Base-by-base conservation (phyloP, 2,329 filamentous ascomycete species). In the Alternaria triticimaculans region DNA sequence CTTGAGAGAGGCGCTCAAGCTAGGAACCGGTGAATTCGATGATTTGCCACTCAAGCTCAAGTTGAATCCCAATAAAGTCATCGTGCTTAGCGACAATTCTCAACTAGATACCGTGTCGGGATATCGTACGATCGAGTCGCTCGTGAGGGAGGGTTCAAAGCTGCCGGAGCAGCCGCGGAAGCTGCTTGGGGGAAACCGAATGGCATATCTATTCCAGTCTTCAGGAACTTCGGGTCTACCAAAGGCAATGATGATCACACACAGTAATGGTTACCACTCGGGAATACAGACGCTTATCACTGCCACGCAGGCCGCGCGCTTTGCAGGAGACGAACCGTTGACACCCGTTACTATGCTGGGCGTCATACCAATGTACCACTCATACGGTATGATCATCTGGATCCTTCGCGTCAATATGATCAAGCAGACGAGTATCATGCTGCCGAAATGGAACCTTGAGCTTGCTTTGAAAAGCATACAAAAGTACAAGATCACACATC, bases 191-290 rank as follows among this genome's bases (percentile, higher is more conserved):
- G 75, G 75, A 0, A 62, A 73, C 20, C 67, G 66, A 43, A 58
- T 77, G 61, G 73, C 72, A 5, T 77, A 75, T 56, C 64, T 77
- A 6, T 77, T 76, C 62, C 75, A 76, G 25, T 74, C 68, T 0
- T 72, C 68, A 5, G 76, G 76, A 0, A 78, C 76, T 0, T 76
- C 72, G 2, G 75, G 76, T 0, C 67, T 78, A 0, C 76, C 76
- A 3, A 78, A 78, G 48, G 75, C 74, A 8, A 76, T 77, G 74
- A 76, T 77, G 66, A 78, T 77, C 9, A 67, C 74, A 6, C 76
- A 78, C 62, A 65, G 62, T 9, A 75, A 76, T 23, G 74, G 72
- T 2, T 66, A 69, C 15, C 63, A 70, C 54, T 76, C 73, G 2
- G 72, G 73, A 2, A 67, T 76, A 14, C 74, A 77, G 41, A 67